Percentiles rank a stretch among this genome's conserved stretches.
Conservation (phyloP, 1,284 basidiomycete species). For the Leccinum ponderosum region DNA sequence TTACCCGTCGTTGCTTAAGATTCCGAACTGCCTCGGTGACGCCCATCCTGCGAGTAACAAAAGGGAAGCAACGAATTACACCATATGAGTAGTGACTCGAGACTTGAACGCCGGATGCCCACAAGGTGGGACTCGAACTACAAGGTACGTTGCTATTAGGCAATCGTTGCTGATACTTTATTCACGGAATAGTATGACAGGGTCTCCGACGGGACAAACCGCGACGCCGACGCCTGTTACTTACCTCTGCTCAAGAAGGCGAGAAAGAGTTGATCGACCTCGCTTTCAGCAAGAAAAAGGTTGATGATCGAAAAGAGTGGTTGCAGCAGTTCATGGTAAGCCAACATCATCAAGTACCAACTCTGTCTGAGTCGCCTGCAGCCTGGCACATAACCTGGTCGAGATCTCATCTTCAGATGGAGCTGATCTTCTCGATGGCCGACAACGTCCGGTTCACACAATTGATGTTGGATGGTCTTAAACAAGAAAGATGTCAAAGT, state of each 20-base stretch:
- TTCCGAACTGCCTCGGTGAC: conserved; percentile 94
- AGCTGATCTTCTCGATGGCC: too few species aligned
- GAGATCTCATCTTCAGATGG: too few species aligned
- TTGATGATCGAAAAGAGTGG: too few species aligned
- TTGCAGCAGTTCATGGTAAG: too few species aligned
- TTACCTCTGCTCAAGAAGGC: conserved; percentile 33
- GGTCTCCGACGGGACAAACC: conserved; percentile 90
- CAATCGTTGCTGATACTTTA: background rate
- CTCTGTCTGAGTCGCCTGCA: too few species aligned
- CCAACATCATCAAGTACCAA: too few species aligned
- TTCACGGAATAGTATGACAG: conserved; percentile 41
- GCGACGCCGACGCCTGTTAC: conserved; percentile 84
- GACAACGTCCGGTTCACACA: too few species aligned
- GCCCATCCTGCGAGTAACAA: conserved; percentile 93
- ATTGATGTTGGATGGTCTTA: too few species aligned
- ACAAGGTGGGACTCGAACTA: conserved; percentile 90
- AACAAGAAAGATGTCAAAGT: too few species aligned
- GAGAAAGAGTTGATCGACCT: too few species aligned
- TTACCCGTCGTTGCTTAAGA: conserved; percentile 91
- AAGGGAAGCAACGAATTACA: conserved; percentile 82
- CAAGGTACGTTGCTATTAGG: conserved; percentile 64
- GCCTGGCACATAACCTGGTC: too few species aligned
- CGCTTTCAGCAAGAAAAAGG: too few species aligned
- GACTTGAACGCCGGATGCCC: conserved; percentile 66
- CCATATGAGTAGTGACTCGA: conserved; percentile 95